Evolutionary conservation across 2,329 filamentous ascomycete species (phyloP).

Genomic region (Fusarium coicis): DNA sequence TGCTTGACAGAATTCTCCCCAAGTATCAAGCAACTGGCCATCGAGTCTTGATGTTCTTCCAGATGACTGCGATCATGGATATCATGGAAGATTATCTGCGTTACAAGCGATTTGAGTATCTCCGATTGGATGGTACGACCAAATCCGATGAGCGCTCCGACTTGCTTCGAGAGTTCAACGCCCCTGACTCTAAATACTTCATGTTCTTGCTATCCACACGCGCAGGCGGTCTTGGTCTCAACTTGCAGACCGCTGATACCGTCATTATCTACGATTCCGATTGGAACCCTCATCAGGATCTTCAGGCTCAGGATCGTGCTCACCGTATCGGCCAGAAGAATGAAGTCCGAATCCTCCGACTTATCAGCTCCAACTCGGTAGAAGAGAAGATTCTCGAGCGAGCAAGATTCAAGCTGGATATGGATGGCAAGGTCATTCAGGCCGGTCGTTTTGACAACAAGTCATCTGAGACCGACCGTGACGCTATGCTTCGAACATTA

Average conservation of each 20-base stretch:
- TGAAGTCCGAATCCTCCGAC: slow-evolving; percentile 92
- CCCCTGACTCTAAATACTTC: slow-evolving; percentile 90
- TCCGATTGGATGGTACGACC: slow-evolving; percentile 94
- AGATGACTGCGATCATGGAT: slow-evolving; percentile 99
- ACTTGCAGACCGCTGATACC: slow-evolving; percentile 96
- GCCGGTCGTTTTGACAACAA: slow-evolving; percentile 99
- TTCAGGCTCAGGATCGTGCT: slow-evolving; percentile 98
- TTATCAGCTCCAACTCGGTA: slow-evolving; percentile 96
- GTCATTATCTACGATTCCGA: slow-evolving; percentile 99
- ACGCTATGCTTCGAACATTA: slow-evolving; percentile 93
- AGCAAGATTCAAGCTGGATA: slow-evolving; percentile 97
- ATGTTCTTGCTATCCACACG: slow-evolving; percentile 99
- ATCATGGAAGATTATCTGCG: slow-evolving; percentile 99
- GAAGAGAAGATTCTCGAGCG: slow-evolving; percentile 99
- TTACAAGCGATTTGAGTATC: slow-evolving; percentile 82
- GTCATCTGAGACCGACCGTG: slow-evolving; percentile 97
- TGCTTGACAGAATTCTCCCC: slow-evolving; percentile 89
- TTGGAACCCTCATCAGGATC: slow-evolving; percentile 99
- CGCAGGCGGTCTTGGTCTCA: slow-evolving; percentile 96
- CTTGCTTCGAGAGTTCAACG: slow-evolving; percentile 88
- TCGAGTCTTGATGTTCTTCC: slow-evolving; percentile 99
- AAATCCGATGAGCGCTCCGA: slow-evolving; percentile 98
- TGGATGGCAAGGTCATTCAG: slow-evolving; percentile 99
- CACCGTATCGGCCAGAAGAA: slow-evolving; percentile 99
- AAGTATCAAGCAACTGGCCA: slow-evolving; percentile 94